Evolutionary conservation across 1,139 yeast genomes (phyloP).

Genomic region (Geotrichum cucujoidarum): DNA sequence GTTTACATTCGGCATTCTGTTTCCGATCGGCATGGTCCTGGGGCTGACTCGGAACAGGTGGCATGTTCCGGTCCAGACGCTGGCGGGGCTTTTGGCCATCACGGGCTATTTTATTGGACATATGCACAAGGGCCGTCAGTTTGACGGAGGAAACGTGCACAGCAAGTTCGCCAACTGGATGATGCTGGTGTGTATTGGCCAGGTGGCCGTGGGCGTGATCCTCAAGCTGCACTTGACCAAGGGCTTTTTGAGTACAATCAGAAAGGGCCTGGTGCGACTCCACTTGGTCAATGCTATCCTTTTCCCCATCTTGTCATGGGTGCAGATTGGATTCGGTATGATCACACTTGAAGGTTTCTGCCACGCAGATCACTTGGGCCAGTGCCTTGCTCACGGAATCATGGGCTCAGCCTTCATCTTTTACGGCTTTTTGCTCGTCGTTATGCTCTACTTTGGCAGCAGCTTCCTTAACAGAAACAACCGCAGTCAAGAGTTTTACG

Average conservation of each 20-base stretch:
- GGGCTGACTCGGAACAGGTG: constrained; percentile 39
- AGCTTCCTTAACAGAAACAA: constrained; percentile 38
- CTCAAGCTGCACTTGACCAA: constrained; percentile 34
- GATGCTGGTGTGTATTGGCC: constrained; percentile 30
- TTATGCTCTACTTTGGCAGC: constrained; percentile 55
- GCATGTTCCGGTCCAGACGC: constrained; percentile 39
- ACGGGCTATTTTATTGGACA: constrained; percentile 41
- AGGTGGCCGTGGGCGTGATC: constrained; percentile 35
- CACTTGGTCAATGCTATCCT: constrained; percentile 38
- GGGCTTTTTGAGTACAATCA: constrained; percentile 36
- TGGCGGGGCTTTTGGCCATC: constrained; percentile 36
- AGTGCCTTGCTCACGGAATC: constrained; percentile 92
- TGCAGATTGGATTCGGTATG: constrained; percentile 74
- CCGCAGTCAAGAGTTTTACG: constrained; percentile 79
- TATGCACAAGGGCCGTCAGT: constrained; percentile 38
- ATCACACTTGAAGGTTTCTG: constrained; percentile 82
- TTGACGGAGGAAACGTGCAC: constrained; percentile 34
- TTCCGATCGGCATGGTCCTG: constrained; percentile 41
- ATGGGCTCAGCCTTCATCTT: constrained; percentile 86
- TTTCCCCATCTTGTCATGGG: constrained; percentile 47
- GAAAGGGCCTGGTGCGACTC: constrained; percentile 31
- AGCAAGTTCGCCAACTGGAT: constrained; percentile 34
- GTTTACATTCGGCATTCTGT: constrained; percentile 40
- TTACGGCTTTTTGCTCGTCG: constrained; percentile 66
- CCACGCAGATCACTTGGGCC: constrained; percentile 73